Evolutionary conservation across 352 stramenopile species (phyloP).

Genomic region (Phytophthora rubi): DNA sequence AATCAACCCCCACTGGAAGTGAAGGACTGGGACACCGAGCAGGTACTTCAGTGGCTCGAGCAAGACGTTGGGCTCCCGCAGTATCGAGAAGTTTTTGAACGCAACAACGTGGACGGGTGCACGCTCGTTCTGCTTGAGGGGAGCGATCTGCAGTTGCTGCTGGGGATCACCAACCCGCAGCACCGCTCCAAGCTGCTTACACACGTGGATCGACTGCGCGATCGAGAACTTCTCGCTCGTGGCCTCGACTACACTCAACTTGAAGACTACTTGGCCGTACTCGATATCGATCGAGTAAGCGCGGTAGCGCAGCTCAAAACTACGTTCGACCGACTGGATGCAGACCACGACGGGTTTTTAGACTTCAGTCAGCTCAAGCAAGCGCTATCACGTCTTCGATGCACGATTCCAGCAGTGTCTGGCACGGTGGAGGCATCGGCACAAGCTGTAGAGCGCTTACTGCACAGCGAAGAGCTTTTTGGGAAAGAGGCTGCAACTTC

Average conservation of each 20-base stretch:
- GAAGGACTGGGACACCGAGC: constrained; percentile 58
- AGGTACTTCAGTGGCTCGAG: constrained; percentile 61
- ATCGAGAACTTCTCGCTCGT: constrained; percentile 63
- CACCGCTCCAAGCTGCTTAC: constrained; percentile 62
- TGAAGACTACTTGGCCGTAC: constrained; percentile 74
- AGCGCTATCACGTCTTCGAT: constrained; percentile 48
- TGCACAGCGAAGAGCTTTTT: constrained; percentile 43
- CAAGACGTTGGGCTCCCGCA: constrained; percentile 57
- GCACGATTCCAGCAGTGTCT: constrained; percentile 14
- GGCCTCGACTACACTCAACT: constrained; percentile 75
- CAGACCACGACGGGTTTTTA: constrained; percentile 62
- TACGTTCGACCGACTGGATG: constrained; percentile 73
- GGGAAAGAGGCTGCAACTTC: constrained; percentile 23
- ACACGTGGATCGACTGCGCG: constrained; percentile 65
- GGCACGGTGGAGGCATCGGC: constrained; percentile 25
- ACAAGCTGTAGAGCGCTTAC: constrained; percentile 42
- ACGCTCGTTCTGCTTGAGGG: constrained; percentile 64
- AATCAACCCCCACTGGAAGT: constrained; percentile 38
- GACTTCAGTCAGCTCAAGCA: constrained; percentile 58
- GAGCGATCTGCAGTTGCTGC: constrained; percentile 66
- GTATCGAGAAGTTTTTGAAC: constrained; percentile 54
- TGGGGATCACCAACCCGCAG: constrained; percentile 65
- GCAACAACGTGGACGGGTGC: constrained; percentile 71
- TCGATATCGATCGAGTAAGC: constrained; percentile 71
- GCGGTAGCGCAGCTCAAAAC: constrained; percentile 71